Evolutionary conservation across 805 yeast genomes (phyloP).

Genomic region (Metschnikowia hibisci): DNA sequence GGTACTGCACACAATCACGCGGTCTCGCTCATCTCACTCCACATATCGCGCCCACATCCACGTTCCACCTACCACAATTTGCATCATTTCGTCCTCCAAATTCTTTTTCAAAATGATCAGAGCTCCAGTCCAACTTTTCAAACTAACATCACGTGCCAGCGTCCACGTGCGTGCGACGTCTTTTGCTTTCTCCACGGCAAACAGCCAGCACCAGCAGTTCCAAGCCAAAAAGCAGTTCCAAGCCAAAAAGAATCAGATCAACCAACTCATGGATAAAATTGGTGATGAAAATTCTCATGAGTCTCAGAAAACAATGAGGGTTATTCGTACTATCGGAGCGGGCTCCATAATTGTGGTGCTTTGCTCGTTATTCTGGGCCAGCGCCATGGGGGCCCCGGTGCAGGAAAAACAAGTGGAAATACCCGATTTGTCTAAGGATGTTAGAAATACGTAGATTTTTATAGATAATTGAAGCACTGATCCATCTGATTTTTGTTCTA

Average conservation of each 20-base stretch:
- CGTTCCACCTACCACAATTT: too few relatives aligned
- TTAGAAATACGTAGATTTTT: constrained; percentile 8
- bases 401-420: constrained; percentile 11
- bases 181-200: constrained; percentile 4
- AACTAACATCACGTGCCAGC: too few relatives aligned
- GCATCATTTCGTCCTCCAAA: too few relatives aligned
- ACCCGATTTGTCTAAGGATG: constrained; percentile 13
- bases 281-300: constrained; percentile 33
- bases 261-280: constrained; percentile 25
- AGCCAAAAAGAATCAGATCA: constrained; percentile 19
- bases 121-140: too few relatives aligned
- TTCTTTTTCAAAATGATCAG: too few relatives aligned
- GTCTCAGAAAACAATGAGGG: constrained; percentile 26
- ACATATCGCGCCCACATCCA: background rate
- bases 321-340: constrained; percentile 19
- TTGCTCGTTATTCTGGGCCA: constrained; percentile 18
- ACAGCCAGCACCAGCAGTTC: background rate
- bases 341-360: constrained; percentile 17
- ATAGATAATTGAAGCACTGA: too few relatives aligned
- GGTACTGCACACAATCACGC: too few relatives aligned
- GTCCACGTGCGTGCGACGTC: too few relatives aligned
- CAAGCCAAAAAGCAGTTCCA: background rate
- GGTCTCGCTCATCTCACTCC: background rate
- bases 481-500: too few relatives aligned
- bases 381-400: constrained; percentile 15